Evolutionary conservation across 2,329 filamentous ascomycete species (phyloP).

Genomic region (Stachybotrys chartarum): DNA sequence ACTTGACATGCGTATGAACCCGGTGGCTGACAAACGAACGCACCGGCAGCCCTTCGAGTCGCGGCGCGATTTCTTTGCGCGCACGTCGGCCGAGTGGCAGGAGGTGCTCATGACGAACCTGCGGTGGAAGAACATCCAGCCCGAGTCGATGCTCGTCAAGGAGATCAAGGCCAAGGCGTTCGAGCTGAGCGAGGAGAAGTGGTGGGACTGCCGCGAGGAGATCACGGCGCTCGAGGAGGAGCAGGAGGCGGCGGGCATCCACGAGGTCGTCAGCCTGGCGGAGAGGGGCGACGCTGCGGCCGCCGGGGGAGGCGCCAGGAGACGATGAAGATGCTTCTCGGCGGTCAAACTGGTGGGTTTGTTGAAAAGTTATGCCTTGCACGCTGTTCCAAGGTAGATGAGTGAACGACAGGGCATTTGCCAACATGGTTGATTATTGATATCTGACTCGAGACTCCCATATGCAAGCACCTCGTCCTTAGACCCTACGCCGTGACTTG

Average conservation of each 20-base stretch:
- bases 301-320: slow-evolving; percentile 22
- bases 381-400: too few relatives aligned
- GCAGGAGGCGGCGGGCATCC: slow-evolving; percentile 90
- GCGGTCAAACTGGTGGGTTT: too few relatives aligned
- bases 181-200: slow-evolving; percentile 87
- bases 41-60: slow-evolving; percentile 72
- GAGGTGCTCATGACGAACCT: slow-evolving; percentile 72
- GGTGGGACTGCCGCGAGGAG: slow-evolving; percentile 98
- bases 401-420: too few relatives aligned
- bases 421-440: too few relatives aligned
- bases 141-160: slow-evolving; percentile 69
- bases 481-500: too few relatives aligned
- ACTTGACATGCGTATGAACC: background rate
- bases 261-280: slow-evolving; percentile 83
- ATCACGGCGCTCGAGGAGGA: slow-evolving; percentile 88
- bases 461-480: too few relatives aligned
- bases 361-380: too few relatives aligned
- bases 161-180: slow-evolving; percentile 91
- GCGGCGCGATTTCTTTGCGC: slow-evolving; percentile 83
- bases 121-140: slow-evolving; percentile 58
- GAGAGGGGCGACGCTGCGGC: slow-evolving; percentile 56
- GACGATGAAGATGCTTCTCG: slow-evolving; percentile 14
- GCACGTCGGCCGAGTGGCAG: slow-evolving; percentile 88
- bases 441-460: too few relatives aligned
- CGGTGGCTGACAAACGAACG: background rate